phyloP scores from a whole-genome alignment of 2,329 filamentous ascomycete species.

The Calonectria hongkongensis region DNA sequence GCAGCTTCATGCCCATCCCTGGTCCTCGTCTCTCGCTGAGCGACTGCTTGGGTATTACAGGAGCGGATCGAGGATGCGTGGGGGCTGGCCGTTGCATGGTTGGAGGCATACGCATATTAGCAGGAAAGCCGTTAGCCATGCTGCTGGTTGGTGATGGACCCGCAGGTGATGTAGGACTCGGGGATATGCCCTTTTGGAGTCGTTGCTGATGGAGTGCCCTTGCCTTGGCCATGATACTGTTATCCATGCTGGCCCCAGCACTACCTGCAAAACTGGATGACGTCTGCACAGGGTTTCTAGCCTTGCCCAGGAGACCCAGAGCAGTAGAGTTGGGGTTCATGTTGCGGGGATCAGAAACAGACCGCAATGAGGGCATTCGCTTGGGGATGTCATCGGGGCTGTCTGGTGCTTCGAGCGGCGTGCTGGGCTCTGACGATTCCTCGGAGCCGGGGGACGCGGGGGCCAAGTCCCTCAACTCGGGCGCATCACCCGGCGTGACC shows the following conservation, averaged over 20 bases:
- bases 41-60: slow-evolving; percentile 72
- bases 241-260: slow-evolving; percentile 59
- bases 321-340: slow-evolving; percentile 92
- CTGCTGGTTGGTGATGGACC: slow-evolving; percentile 59
- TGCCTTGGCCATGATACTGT: slow-evolving; percentile 68
- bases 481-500: slow-evolving; percentile 68
- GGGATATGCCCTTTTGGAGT: slow-evolving; percentile 65
- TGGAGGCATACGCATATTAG: slow-evolving; percentile 64
- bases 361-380: slow-evolving; percentile 76
- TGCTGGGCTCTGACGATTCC: slow-evolving; percentile 68
- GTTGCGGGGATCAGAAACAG: slow-evolving; percentile 74
- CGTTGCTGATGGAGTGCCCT: slow-evolving; percentile 68
- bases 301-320: slow-evolving; percentile 83
- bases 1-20: slow-evolving; percentile 47
- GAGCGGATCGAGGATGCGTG: slow-evolving; percentile 73
- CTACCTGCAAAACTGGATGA: slow-evolving; percentile 60
- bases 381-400: slow-evolving; percentile 63
- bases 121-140: slow-evolving; percentile 65
- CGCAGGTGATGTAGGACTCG: slow-evolving; percentile 57
- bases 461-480: slow-evolving; percentile 58
- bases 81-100: slow-evolving; percentile 67
- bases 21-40: slow-evolving; percentile 78
- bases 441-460: slow-evolving; percentile 67
- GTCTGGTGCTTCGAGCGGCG: slow-evolving; percentile 66
- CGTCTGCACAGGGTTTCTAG: slow-evolving; percentile 70